Conservation (phyloP, 2,329 filamentous ascomycete species). For the Cladosporium sp. region DNA sequence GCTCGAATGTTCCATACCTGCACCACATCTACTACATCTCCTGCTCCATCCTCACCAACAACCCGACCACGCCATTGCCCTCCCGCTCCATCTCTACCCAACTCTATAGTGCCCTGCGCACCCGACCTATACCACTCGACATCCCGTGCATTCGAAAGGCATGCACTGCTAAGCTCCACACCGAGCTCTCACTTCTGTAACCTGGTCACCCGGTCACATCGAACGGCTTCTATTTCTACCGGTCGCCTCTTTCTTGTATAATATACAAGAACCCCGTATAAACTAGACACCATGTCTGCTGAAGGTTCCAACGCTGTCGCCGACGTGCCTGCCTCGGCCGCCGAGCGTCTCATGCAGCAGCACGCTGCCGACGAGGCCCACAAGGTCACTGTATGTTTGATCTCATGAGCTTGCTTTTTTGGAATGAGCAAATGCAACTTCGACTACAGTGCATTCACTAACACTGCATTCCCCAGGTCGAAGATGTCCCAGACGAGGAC, state of each 20-base stretch:
- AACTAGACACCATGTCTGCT: conserved; percentile 27
- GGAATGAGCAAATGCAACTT: not conserved
- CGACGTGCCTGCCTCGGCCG: conserved; percentile 36
- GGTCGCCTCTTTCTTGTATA: conserved; percentile 20
- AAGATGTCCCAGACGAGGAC: conserved; percentile 81
- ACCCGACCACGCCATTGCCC: not conserved
- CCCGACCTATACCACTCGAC: not conserved
- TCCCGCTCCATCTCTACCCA: not conserved
- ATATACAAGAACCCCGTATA: conserved; percentile 4
- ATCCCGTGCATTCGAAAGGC: conserved; percentile 9
- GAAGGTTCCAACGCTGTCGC: conserved; percentile 26
- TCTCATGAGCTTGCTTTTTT: not conserved
- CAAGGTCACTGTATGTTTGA: conserved; percentile 57
- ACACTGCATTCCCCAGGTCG: conserved; percentile 36
- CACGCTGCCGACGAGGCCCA: conserved; percentile 55
- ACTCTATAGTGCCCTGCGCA: not conserved
- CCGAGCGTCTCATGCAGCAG: conserved; percentile 55
- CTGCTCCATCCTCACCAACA: not conserved
- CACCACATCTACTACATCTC: not conserved
- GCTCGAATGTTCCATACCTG: conserved; percentile 5
- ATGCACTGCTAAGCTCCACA: conserved; percentile 15
- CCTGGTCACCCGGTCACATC: conserved; percentile 4
- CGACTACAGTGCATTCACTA: not conserved
- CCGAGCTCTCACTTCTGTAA: not conserved
- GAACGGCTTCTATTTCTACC: conserved; percentile 17